A percentile compares a stretch with the other conserved stretches of the same genome.
Evolutionary conservation across 1,284 basidiomycete genomes (phyloP).

Genomic region (Phylloporus gajari): DNA sequence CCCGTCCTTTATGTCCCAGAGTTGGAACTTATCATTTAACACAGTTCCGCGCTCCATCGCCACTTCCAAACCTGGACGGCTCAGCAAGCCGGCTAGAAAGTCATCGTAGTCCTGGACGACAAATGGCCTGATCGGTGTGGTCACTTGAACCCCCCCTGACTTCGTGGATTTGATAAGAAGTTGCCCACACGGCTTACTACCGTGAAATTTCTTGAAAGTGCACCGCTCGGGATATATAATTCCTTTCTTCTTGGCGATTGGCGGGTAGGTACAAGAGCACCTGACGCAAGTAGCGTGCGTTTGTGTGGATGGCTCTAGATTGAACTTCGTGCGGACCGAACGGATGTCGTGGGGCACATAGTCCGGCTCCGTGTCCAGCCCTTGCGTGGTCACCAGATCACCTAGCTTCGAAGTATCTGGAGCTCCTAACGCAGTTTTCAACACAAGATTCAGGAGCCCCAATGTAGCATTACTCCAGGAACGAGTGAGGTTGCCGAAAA

Average conservation of each 20-base stretch:
- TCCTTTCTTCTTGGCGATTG: neutral
- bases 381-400: no score
- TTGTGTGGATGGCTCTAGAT: neutral
- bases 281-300: neutral
- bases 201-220: constrained; percentile 5
- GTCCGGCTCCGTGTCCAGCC: no score
- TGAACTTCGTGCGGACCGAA: neutral
- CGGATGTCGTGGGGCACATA: neutral
- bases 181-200: constrained; percentile 7
- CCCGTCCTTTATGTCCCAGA: constrained; percentile 47
- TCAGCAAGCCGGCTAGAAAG: constrained; percentile 43
- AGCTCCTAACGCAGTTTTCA: neutral
- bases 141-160: neutral
- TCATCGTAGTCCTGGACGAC: constrained; percentile 41
- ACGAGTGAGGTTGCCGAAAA: neutral
- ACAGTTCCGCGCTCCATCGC: constrained; percentile 35
- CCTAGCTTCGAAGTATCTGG: neutral
- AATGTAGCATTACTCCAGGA: neutral
- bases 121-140: constrained; percentile 30
- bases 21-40: constrained; percentile 14
- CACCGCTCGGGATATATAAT: constrained; percentile 10
- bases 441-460: neutral
- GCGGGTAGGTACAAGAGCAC: neutral
- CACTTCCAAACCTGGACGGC: constrained; percentile 38
- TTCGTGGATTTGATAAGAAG: neutral